Conservation (phyloP, 2,329 filamentous ascomycete species). For the Nemania sp. region DNA sequence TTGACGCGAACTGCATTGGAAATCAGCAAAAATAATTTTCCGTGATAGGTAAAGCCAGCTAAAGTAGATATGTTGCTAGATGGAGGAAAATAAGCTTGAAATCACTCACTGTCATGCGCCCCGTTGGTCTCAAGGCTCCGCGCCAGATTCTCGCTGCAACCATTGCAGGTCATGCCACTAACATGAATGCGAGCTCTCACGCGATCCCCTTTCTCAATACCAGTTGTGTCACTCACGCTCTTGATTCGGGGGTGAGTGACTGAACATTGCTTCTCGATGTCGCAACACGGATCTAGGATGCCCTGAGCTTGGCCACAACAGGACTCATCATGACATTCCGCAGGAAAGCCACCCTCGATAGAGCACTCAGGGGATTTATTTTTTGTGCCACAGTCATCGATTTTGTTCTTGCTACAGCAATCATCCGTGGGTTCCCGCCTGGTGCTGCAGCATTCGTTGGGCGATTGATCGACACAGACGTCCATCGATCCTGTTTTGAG, state of each 20-base stretch:
- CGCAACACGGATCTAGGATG: background rate
- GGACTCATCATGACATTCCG: slow-evolving; percentile 3
- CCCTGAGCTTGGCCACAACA: background rate
- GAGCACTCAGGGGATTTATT: background rate
- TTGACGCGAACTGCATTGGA: slow-evolving; percentile 16
- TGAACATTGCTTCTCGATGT: background rate
- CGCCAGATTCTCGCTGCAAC: slow-evolving; percentile 19
- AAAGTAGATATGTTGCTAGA: background rate
- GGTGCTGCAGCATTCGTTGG: background rate
- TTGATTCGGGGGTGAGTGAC: background rate
- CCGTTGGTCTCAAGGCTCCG: slow-evolving; percentile 20
- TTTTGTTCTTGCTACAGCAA: background rate
- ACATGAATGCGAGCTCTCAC: slow-evolving; percentile 13
- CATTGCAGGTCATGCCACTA: slow-evolving; percentile 24
- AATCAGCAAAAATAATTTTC: too few species aligned
- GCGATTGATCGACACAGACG: background rate
- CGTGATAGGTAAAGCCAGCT: background rate
- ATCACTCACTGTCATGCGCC: slow-evolving; percentile 16
- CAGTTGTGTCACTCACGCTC: background rate
- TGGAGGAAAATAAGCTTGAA: background rate
- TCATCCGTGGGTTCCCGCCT: background rate
- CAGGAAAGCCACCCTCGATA: background rate
- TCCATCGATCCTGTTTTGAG: background rate
- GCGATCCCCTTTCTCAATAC: slow-evolving; percentile 6
- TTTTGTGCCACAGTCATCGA: background rate